These are phyloP conservation scores for Monascus ruber DNA, from an alignment of 2,329 filamentous ascomycete genomes.

Conservation along the genomic window DNA sequence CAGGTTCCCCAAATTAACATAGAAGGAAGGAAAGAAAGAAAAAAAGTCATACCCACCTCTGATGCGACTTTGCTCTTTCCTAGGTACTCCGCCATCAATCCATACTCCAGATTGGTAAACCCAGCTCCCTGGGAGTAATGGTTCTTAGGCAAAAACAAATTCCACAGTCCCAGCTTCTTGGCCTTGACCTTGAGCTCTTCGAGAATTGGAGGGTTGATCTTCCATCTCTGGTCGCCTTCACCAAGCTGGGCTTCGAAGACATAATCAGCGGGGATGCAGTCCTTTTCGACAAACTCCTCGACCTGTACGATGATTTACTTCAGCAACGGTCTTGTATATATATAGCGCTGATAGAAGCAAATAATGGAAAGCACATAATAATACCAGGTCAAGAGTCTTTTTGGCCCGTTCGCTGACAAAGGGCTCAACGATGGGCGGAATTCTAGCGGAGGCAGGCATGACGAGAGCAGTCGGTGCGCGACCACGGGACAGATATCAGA, in stretches of 20 bases:
- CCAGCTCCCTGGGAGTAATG: slow-evolving; percentile 94
- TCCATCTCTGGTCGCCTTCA: slow-evolving; percentile 65
- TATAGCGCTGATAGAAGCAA: slow-evolving; percentile 1
- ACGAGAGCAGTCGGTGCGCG: too few species aligned
- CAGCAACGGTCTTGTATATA: too few species aligned
- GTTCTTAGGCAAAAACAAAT: slow-evolving; percentile 91
- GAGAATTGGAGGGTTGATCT: slow-evolving; percentile 64
- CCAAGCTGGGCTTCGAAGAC: slow-evolving; percentile 73
- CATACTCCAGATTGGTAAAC: slow-evolving; percentile 92
- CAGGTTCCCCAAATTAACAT: too few species aligned
- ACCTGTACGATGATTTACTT: slow-evolving; percentile 41
- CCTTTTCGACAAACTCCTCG: slow-evolving; percentile 92
- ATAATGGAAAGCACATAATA: slow-evolving; percentile 2
- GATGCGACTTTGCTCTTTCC: slow-evolving; percentile 75
- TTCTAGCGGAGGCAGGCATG: slow-evolving; percentile 42
- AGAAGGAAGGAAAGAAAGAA: not conserved
- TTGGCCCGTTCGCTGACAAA: slow-evolving; percentile 75
- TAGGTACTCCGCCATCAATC: slow-evolving; percentile 91
- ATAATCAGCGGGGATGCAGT: slow-evolving; percentile 77
- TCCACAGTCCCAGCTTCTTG: slow-evolving; percentile 78
- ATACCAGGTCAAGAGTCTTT: slow-evolving; percentile 65
- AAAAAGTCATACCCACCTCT: slow-evolving; percentile 38
- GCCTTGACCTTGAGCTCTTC: slow-evolving; percentile 85
- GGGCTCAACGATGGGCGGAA: slow-evolving; percentile 47
- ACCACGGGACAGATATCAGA: too few species aligned